Evolutionary conservation across 768 basidiomycete genomes (phyloP).

Genomic region (Russula abietina): DNA sequence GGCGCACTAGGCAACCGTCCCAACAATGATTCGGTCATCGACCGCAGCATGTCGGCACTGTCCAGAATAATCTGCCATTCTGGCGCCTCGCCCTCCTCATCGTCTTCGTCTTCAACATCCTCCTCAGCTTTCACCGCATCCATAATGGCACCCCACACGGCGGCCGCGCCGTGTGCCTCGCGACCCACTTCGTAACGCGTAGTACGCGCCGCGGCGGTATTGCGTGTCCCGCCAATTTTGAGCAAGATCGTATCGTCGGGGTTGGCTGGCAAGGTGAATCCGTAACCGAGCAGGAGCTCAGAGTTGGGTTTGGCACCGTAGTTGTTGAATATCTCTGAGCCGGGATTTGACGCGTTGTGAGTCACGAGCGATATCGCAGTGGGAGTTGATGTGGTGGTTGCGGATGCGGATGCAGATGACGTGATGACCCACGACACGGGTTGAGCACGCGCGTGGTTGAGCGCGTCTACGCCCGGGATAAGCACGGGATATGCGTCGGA

Average conservation of each 20-base stretch:
- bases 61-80: conserved; percentile 57
- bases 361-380: conserved; percentile 53
- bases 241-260: conserved; percentile 84
- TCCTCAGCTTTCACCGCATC: conserved; percentile 30
- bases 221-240: conserved; percentile 52
- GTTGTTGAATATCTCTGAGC: conserved; percentile 76
- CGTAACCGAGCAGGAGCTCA: conserved; percentile 87
- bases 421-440: conserved; percentile 78
- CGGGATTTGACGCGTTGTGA: conserved; percentile 38
- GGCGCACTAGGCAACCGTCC: conserved; percentile 41
- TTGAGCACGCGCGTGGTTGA: conserved; percentile 78
- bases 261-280: conserved; percentile 74
- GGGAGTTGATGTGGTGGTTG: no score
- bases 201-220: conserved; percentile 27
- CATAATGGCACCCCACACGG: conserved; percentile 53
- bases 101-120: conserved; percentile 16
- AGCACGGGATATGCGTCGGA: conserved; percentile 65
- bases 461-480: conserved; percentile 77
- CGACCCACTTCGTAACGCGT: conserved; percentile 58
- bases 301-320: conserved; percentile 90
- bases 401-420: not conserved
- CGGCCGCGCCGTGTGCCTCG: conserved; percentile 46
- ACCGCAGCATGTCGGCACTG: conserved; percentile 54
- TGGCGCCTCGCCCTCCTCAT: conserved; percentile 23
- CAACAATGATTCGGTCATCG: conserved; percentile 55